A percentile compares a stretch with the other conserved stretches of the same genome.
These are phyloP conservation scores for Vigna hirtella DNA, from an alignment of 306 rosid species.

Conservation along the genomic window DNA sequence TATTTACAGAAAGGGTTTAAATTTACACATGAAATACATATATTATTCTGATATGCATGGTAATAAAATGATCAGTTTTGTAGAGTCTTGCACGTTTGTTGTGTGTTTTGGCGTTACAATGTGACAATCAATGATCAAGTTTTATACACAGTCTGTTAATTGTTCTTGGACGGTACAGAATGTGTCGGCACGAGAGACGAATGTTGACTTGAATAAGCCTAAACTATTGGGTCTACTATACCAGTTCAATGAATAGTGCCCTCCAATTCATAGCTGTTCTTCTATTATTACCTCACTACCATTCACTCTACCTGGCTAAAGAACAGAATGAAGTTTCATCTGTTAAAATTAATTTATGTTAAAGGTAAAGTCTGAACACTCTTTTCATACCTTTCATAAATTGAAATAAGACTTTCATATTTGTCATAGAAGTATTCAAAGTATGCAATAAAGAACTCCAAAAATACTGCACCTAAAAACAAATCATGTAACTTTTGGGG, in stretches of 20 bases:
- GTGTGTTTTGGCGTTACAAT: slow-evolving; percentile 10
- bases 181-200: slow-evolving; percentile 44
- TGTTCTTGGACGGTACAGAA: slow-evolving; percentile 37
- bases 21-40: neutral
- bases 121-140: neutral
- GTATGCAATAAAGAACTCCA: slow-evolving; percentile 13
- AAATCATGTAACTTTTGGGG: slow-evolving; percentile 39
- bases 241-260: slow-evolving; percentile 28
- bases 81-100: neutral
- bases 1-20: neutral
- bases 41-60: slow-evolving; percentile 6
- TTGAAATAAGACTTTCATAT: slow-evolving; percentile 13
- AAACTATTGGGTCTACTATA: slow-evolving; percentile 25
- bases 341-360: slow-evolving; percentile 29
- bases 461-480: neutral
- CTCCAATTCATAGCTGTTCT: slow-evolving; percentile 10
- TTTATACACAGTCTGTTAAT: slow-evolving; percentile 15
- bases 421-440: slow-evolving; percentile 13
- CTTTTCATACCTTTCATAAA: slow-evolving; percentile 10
- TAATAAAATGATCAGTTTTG: neutral
- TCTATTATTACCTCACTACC: slow-evolving; percentile 10
- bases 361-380: slow-evolving; percentile 36
- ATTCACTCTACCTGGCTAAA: slow-evolving; percentile 37
- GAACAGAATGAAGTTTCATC: slow-evolving; percentile 36
- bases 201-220: slow-evolving; percentile 45